A percentile compares a stretch with the other conserved stretches of the same genome.
Evolutionary conservation across 805 yeast genomes (phyloP).

Genomic region (Pichia gijzeniarum): DNA sequence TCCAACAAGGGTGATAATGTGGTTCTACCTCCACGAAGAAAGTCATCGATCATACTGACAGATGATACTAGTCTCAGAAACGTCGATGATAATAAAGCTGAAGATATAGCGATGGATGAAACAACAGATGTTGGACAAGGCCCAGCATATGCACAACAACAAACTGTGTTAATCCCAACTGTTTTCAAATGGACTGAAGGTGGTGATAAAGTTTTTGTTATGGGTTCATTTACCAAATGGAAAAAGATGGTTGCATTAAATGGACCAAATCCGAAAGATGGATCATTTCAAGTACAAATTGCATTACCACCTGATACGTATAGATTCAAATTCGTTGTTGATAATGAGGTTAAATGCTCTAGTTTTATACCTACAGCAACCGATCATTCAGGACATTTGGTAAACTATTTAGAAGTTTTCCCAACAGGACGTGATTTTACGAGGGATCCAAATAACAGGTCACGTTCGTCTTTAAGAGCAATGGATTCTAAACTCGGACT

Average conservation of each 20-base stretch:
- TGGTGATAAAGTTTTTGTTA: constrained; percentile 91
- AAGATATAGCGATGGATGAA: constrained; percentile 25
- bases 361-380: constrained; percentile 94
- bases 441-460: constrained; percentile 21
- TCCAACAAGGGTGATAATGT: no score
- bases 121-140: constrained; percentile 24
- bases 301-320: constrained; percentile 89
- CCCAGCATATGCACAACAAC: constrained; percentile 4
- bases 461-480: constrained; percentile 30
- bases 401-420: constrained; percentile 76
- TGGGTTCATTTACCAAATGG: constrained; percentile 98
- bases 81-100: constrained; percentile 32
- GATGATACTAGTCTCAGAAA: constrained; percentile 57
- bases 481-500: constrained; percentile 58
- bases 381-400: constrained; percentile 93
- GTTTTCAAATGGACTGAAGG: constrained; percentile 93
- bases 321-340: constrained; percentile 88
- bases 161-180: constrained; percentile 36
- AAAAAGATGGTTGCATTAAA: constrained; percentile 89
- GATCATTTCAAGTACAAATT: constrained; percentile 58
- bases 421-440: constrained; percentile 27
- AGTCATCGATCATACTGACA: constrained; percentile 64
- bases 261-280: constrained; percentile 42
- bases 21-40: constrained; percentile 30
- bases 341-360: constrained; percentile 83